A percentile compares a stretch with the other conserved stretches of the same genome.
Conservation (phyloP, 352 stramenopile genomes). For the Globisporangium cystogenes region DNA sequence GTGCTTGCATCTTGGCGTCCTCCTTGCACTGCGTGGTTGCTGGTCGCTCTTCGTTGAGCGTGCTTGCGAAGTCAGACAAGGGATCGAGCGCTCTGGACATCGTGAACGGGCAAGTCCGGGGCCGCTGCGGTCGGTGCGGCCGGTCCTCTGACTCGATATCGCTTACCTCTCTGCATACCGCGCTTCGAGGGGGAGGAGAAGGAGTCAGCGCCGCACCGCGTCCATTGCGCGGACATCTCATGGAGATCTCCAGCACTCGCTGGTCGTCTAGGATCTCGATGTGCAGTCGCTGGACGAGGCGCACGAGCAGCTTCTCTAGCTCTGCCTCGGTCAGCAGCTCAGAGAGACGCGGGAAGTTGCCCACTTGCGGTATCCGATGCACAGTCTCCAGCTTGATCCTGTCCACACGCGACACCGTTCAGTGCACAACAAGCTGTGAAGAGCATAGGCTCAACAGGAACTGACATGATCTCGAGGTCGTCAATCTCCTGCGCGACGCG, state of each 20-base stretch:
- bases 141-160: not conserved
- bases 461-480: conserved; percentile 69
- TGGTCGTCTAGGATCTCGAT: conserved; percentile 31
- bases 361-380: conserved; percentile 24
- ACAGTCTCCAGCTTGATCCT: conserved; percentile 80
- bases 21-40: not conserved
- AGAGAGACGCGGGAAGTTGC: conserved; percentile 71
- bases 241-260: conserved; percentile 24
- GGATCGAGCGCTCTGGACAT: conserved; percentile 19
- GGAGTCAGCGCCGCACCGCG: not conserved
- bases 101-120: conserved; percentile 46
- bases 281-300: conserved; percentile 43
- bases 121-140: not conserved
- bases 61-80: not conserved
- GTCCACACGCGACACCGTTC: not conserved
- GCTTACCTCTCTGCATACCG: not conserved
- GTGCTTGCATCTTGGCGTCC: not conserved
- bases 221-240: conserved; percentile 3
- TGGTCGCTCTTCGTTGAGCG: not conserved
- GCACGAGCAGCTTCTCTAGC: conserved; percentile 49
- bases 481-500: conserved; percentile 54
- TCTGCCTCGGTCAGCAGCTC: conserved; percentile 52
- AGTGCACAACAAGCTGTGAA: too few species aligned
- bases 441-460: not conserved
- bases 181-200: not conserved